phyloP scores from a whole-genome alignment of 768 basidiomycete genomes.

The Trametes cingulata region DNA sequence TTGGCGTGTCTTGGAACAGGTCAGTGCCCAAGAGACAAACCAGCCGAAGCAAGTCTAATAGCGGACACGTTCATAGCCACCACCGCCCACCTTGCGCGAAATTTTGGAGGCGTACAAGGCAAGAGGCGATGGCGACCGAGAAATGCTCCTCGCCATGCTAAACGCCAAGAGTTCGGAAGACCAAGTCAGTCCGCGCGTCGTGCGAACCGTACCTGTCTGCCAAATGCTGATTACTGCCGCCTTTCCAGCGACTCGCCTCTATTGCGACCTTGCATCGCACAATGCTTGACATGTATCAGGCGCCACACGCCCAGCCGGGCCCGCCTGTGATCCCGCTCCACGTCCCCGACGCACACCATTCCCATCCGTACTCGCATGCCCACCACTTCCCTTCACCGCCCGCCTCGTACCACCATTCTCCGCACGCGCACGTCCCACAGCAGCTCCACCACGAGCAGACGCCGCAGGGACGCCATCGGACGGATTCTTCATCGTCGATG shows the following conservation, averaged over 20 bases:
- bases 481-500: conserved; percentile 39
- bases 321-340: conserved; percentile 21
- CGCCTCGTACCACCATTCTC: conserved; percentile 31
- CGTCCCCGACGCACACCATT: conserved; percentile 14
- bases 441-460: conserved; percentile 8
- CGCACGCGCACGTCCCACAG: conserved; percentile 34
- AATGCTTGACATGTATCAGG: conserved; percentile 59
- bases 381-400: conserved; percentile 31
- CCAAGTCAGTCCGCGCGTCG: conserved; percentile 52
- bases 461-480: conserved; percentile 3
- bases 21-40: conserved; percentile 21
- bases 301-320: conserved; percentile 18
- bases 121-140: conserved; percentile 89
- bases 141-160: conserved; percentile 87
- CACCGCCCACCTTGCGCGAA: conserved; percentile 81
- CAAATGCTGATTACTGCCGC: conserved; percentile 3
- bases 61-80: conserved; percentile 45
- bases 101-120: conserved; percentile 83
- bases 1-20: conserved; percentile 50
- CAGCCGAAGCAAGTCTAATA: neutral
- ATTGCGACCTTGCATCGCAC: conserved; percentile 69
- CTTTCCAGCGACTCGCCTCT: conserved; percentile 65
- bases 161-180: conserved; percentile 94
- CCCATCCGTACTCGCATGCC: conserved; percentile 14
- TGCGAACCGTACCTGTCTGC: conserved; percentile 6